Base-by-base conservation (phyloP, 371 early-diverging fungal genomes). In the Chytridium lagenaria region DNA sequence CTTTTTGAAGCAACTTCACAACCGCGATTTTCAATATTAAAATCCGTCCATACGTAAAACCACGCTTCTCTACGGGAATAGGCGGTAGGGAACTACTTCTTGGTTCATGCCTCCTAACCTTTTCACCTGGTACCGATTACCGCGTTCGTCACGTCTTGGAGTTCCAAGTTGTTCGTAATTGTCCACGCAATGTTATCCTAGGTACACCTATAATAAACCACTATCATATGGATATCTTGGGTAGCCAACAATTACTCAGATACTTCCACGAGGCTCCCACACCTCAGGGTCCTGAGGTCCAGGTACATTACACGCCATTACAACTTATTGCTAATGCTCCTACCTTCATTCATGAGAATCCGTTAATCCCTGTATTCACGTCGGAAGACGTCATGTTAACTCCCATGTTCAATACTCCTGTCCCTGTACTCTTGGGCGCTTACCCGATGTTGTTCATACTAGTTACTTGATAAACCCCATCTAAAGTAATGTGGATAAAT, bases 101-200 rank as follows among this genome's bases (percentile, higher is more conserved):
- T n/a, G 66, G 66, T 15, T 22, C 7, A 15, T 38, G 38, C 28
- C 19, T n/a, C 66, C 44, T 66, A 2, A 2, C 39, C 26, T 23
- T 66, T 12, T 40, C 44, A 38, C 66, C 49, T 23, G 66, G 66
- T 26, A 15, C 44, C 38, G 66, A 66, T 44, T 37, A 38, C 66
- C 5, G 40, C 22, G 44, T 16, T n/a, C 10, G 44, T n/a, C 38
- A 44, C 15, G 22, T n/a, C 39, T 10, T 19, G 3, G 16, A 5
- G 5, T 66, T 66, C 28, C 1, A 23, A 10, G 44, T 66, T n/a
- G 16, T 30, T 2, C 44, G 15, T 7, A 38, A 15, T 10, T 66
- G 66, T 28, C 66, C 66, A 10, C 66, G 66, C 3, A n/a, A 37
- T 44, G 28, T 66, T n/a, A 66, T 66, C 44, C 40, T 66, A n/a